A percentile compares a stretch with the other conserved stretches of the same genome.
phyloP scores from a whole-genome alignment of 1,284 basidiomycete genomes.

The Ganoderma leucocontextum region DNA sequence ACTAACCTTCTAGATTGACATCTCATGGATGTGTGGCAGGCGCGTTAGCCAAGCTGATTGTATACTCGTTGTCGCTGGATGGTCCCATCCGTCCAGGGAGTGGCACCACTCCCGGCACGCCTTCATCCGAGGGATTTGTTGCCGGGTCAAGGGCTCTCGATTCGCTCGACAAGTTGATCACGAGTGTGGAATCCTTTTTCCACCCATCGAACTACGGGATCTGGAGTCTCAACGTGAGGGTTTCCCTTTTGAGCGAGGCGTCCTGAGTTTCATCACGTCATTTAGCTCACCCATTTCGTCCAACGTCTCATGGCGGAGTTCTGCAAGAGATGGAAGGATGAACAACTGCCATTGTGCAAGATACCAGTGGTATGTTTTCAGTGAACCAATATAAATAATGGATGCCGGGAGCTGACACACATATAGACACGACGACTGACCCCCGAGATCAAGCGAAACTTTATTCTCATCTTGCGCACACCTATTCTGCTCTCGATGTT shows the following conservation, averaged over 20 bases:
- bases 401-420: not conserved
- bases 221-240: constrained; percentile 68
- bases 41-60: constrained; percentile 86
- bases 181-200: constrained; percentile 93
- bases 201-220: constrained; percentile 86
- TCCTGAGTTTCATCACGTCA: not conserved
- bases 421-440: constrained; percentile 80
- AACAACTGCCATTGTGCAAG: constrained; percentile 82
- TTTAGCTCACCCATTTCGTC: constrained; percentile 77
- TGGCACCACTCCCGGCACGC: constrained; percentile 42
- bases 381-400: not conserved
- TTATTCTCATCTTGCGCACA: constrained; percentile 86
- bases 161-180: constrained; percentile 88
- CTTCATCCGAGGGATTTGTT: constrained; percentile 61
- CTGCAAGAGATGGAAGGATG: constrained; percentile 83
- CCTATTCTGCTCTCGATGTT: constrained; percentile 96
- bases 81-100: constrained; percentile 62
- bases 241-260: too few relatives aligned
- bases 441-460: constrained; percentile 81
- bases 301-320: constrained; percentile 86
- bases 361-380: constrained; percentile 70
- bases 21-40: constrained; percentile 48
- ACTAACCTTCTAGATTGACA: constrained; percentile 6
- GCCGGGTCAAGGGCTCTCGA: constrained; percentile 93
- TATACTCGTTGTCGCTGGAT: constrained; percentile 93